Percentiles rank a stretch among this genome's conserved stretches.
Evolutionary conservation across 495 filamentous ascomycete species (phyloP).

Genomic region (Pyrenula massariospora): DNA sequence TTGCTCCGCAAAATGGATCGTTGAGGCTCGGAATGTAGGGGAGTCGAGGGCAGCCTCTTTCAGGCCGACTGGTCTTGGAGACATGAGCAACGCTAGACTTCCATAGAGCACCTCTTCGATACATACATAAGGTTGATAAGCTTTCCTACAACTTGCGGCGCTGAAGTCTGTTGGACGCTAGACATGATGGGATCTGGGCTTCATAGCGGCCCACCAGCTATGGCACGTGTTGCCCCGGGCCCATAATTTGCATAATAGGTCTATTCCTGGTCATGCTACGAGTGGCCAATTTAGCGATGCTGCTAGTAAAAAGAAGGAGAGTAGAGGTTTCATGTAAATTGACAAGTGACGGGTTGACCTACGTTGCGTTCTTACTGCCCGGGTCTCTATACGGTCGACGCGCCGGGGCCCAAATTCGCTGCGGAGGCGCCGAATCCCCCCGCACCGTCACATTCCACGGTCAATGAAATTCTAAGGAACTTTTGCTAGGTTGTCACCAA

Average conservation of each 20-base stretch:
- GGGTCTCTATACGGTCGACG: too few species aligned
- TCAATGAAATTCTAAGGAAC: too few species aligned
- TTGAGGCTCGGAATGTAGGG: slow-evolving; percentile 83
- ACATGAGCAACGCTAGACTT: slow-evolving; percentile 9
- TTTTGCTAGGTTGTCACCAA: too few species aligned
- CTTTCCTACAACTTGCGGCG: slow-evolving; percentile 35
- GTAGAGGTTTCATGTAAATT: neutral
- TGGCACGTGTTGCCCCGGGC: neutral
- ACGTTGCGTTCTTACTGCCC: too few species aligned
- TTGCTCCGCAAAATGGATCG: slow-evolving; percentile 83
- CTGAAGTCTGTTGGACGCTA: slow-evolving; percentile 27
- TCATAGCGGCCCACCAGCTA: neutral
- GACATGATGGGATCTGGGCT: slow-evolving; percentile 31
- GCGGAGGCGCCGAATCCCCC: too few species aligned
- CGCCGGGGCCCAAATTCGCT: too few species aligned
- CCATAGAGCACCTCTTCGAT: neutral
- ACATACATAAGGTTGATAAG: slow-evolving; percentile 45
- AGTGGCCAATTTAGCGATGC: too few species aligned
- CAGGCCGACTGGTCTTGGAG: slow-evolving; percentile 63
- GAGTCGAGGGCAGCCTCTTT: slow-evolving; percentile 94
- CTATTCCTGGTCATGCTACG: too few species aligned
- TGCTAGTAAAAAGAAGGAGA: too few species aligned
- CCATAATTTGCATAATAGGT: neutral
- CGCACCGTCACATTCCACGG: too few species aligned
- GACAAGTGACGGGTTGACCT: too few species aligned